Percentiles rank a stretch among this genome's conserved stretches.
Conservation (phyloP, 192 early-diverging fungal genomes). For the Haplosporangium gracile region DNA sequence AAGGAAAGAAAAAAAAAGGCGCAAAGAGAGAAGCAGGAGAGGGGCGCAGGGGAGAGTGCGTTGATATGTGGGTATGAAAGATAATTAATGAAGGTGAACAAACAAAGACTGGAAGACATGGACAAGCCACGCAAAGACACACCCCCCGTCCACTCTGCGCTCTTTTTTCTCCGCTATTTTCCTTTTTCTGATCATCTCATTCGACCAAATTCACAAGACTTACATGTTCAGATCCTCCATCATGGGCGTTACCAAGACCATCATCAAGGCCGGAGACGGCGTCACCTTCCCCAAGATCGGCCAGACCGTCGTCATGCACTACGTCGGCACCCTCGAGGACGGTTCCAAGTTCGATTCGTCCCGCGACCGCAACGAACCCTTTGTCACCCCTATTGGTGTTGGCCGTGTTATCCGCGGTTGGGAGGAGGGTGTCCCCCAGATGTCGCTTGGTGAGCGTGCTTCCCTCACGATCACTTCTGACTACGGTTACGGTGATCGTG, state of each 20-base stretch:
- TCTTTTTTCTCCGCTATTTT: background rate
- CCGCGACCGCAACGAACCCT: constrained; percentile 84
- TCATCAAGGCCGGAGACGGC: constrained; percentile 29
- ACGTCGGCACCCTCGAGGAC: constrained; percentile 62
- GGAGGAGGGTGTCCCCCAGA: constrained; percentile 83
- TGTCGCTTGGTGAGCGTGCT: constrained; percentile 91
- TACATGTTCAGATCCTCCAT: background rate
- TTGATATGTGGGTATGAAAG: background rate
- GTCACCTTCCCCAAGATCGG: constrained; percentile 59
- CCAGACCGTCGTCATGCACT: constrained; percentile 73
- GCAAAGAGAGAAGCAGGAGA: background rate
- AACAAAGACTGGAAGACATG: background rate
- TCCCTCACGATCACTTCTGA: constrained; percentile 84
- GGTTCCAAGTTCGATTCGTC: constrained; percentile 92
- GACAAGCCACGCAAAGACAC: constrained; percentile 9
- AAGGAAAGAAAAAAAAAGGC: background rate
- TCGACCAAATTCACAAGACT: background rate
- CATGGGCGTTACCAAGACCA: constrained; percentile 46
- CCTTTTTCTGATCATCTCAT: background rate
- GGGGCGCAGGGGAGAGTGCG: background rate
- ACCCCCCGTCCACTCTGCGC: background rate
- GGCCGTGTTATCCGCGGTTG: constrained; percentile 88
- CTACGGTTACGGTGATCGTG: constrained; percentile 82
- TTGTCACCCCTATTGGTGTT: constrained; percentile 90
- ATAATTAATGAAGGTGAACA: too few relatives aligned